Percentiles rank a stretch among this genome's conserved stretches.
These are phyloP conservation scores for Botrytis fragariae DNA, from an alignment of 2,329 filamentous ascomycete genomes.

Conservation along the genomic window DNA sequence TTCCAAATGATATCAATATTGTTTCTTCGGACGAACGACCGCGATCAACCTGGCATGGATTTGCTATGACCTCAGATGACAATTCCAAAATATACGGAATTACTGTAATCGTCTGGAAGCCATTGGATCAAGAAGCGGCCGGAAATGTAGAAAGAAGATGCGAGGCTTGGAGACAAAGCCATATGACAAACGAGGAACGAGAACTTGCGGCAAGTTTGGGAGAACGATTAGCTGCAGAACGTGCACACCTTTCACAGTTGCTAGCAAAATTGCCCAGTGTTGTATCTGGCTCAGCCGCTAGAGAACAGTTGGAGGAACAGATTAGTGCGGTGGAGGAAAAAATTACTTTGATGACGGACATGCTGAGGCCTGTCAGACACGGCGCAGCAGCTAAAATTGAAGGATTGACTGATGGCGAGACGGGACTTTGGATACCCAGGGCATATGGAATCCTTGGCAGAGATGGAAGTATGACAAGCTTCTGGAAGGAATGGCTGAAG, in stretches of 20 bases:
- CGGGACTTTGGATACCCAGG: slow-evolving; percentile 90
- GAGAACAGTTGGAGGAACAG: slow-evolving; percentile 85
- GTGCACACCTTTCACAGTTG: slow-evolving; percentile 85
- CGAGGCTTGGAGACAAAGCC: slow-evolving; percentile 78
- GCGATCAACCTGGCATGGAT: slow-evolving; percentile 97
- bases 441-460: slow-evolving; percentile 90
- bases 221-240: slow-evolving; percentile 79
- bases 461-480: slow-evolving; percentile 77
- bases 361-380: slow-evolving; percentile 86
- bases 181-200: slow-evolving; percentile 87
- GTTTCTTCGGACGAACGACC: slow-evolving; percentile 52
- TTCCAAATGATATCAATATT: slow-evolving; percentile 23
- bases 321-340: slow-evolving; percentile 97
- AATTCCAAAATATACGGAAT: slow-evolving; percentile 91
- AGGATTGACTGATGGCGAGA: slow-evolving; percentile 90
- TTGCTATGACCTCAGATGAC: slow-evolving; percentile 94
- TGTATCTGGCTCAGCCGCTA: slow-evolving; percentile 73
- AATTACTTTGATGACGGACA: slow-evolving; percentile 93
- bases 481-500: slow-evolving; percentile 98
- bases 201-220: slow-evolving; percentile 91
- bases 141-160: slow-evolving; percentile 80
- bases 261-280: slow-evolving; percentile 78
- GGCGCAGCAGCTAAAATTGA: slow-evolving; percentile 97
- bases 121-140: slow-evolving; percentile 75
- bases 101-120: slow-evolving; percentile 88